A percentile compares a stretch with the other conserved stretches of the same genome.
Evolutionary conservation across 805 yeast species (phyloP).

Genomic region (Kluyveromyces nonfermentans): DNA sequence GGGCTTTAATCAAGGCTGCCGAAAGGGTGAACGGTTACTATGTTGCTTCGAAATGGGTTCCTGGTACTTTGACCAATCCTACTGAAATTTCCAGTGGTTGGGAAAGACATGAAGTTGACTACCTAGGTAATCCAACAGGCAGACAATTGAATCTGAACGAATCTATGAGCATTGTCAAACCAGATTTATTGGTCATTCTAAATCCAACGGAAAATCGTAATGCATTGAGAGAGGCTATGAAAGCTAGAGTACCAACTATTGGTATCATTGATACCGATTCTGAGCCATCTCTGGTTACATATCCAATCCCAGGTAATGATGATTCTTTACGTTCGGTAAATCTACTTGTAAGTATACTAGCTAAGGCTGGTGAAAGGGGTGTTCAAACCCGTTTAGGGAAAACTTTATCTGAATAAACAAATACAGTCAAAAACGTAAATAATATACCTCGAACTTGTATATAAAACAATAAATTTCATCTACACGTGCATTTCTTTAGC

Average conservation of each 20-base stretch:
- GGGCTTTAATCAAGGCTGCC: slow-evolving; percentile 74
- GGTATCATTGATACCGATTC: slow-evolving; percentile 91
- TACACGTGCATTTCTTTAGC: background rate
- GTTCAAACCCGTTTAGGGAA: slow-evolving; percentile 43
- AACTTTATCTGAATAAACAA: background rate
- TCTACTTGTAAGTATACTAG: slow-evolving; percentile 71
- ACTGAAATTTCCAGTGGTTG: slow-evolving; percentile 49
- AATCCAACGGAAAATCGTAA: slow-evolving; percentile 83
- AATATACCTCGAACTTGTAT: background rate
- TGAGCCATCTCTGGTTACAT: slow-evolving; percentile 82
- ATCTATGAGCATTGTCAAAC: slow-evolving; percentile 53
- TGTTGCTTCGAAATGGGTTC: slow-evolving; percentile 82
- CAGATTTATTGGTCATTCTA: slow-evolving; percentile 78
- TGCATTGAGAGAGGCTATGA: slow-evolving; percentile 72
- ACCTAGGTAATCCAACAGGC: slow-evolving; percentile 58
- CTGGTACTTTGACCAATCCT: slow-evolving; percentile 88
- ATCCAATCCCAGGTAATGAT: slow-evolving; percentile 95
- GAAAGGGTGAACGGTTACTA: slow-evolving; percentile 67
- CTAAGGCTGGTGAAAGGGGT: slow-evolving; percentile 81
- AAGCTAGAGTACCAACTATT: slow-evolving; percentile 79
- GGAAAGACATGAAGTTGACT: slow-evolving; percentile 68
- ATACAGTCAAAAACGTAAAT: background rate
- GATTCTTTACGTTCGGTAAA: slow-evolving; percentile 78
- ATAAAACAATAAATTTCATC: background rate
- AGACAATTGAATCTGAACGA: slow-evolving; percentile 46